Percentiles rank a stretch among this genome's conserved stretches.
These are phyloP conservation scores for Chlorella variabilis DNA, from an alignment of 163 green algal species.

Conservation along the genomic window DNA sequence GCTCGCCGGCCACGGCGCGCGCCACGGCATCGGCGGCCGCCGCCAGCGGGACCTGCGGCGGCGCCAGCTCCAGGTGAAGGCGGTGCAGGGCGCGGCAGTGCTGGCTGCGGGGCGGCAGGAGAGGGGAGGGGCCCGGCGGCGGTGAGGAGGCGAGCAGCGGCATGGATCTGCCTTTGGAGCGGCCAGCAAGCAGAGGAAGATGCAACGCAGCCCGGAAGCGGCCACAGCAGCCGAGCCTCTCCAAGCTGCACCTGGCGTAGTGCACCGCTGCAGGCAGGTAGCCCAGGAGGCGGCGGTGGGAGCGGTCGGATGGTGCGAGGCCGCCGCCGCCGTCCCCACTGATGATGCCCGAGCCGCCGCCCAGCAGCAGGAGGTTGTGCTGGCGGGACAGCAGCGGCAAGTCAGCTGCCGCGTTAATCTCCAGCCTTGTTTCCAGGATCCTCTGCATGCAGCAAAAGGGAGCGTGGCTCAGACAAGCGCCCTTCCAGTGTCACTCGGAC, in stretches of 20 bases:
- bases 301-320: not conserved
- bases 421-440: not conserved
- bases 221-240: too few relatives aligned
- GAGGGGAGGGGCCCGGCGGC: too few relatives aligned
- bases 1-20: not conserved
- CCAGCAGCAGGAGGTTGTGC: constrained; percentile 24
- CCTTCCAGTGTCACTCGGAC: too few relatives aligned
- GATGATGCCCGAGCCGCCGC: not conserved
- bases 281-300: not conserved
- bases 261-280: constrained; percentile 21
- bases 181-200: too few relatives aligned
- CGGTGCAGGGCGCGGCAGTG: constrained; percentile 15
- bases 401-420: not conserved
- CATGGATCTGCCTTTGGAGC: too few relatives aligned
- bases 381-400: not conserved
- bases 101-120: not conserved
- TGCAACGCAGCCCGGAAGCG: not conserved
- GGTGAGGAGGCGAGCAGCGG: too few relatives aligned
- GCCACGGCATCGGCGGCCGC: not conserved
- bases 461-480: not conserved
- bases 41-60: constrained; percentile 5
- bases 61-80: constrained; percentile 31
- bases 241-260: not conserved
- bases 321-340: not conserved
- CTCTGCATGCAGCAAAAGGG: not conserved